Evolutionary conservation across 352 stramenopile species (phyloP), one percentile per base, ranked within the genome.

Genomic region (Pelagophyceae sp.): DNA sequence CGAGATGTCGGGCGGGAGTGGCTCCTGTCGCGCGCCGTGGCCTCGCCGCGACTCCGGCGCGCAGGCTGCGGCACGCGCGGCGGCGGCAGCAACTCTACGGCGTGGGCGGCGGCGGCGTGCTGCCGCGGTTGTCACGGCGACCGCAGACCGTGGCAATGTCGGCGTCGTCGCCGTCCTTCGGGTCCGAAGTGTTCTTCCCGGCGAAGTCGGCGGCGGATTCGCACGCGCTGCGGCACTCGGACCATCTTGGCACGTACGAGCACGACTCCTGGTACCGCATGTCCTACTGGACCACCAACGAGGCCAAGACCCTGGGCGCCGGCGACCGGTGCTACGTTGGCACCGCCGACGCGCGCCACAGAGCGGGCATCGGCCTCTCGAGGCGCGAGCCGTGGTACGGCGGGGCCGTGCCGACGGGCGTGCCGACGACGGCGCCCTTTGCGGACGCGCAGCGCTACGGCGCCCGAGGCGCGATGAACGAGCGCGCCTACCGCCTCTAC

Each of bases 231-330:
- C 60, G 60, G 11, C 11, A 29, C 60, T 67, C 25, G 25, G 60
- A 67, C 60, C 11, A 15, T 5, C 11, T 17, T 5, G 6, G 11
- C 6, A 31, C 64, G 15, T 72, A 72, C 64, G 64, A 72, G 64
- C 64, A 72, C 64, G 64, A 72, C 64, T 19, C 20, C 6, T 72
- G 64, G 64, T 72, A 72, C 64, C 64, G 64, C 19, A 51, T 72
- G 64, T 51, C 15, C 6, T 72, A 67, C 60, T 67, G 60, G 60
- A 17, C 25, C 11, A 11, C 11, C 11, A 27, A 17, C 50, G 50
- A 17, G 50, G 17, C 17, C 50, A 17, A 27, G 17, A 27, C 50
- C 17, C 25, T 35, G 11, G 60, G 32, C 64, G 64, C 6, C 11
- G 32, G 32, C 15, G 64, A 72, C 3, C 31, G 64, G 64, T 25